phyloP scores from a whole-genome alignment of 306 rosid genomes.

The Corylus heterophylla region DNA sequence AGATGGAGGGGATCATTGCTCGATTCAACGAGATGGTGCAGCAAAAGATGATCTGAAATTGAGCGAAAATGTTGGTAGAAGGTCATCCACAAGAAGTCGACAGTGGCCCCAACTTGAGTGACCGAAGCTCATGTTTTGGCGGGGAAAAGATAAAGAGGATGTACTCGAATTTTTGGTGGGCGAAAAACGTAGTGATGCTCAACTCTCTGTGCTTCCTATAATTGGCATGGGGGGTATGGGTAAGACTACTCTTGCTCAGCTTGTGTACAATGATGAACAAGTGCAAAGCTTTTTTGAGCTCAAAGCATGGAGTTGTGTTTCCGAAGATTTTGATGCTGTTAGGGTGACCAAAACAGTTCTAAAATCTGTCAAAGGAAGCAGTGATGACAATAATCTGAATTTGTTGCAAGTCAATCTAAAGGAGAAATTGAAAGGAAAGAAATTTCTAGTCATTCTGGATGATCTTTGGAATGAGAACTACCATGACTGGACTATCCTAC shows the following conservation, averaged over 20 bases:
- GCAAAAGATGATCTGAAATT: neutral
- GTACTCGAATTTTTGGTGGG: neutral
- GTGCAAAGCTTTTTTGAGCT: neutral
- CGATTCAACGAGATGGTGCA: too few relatives aligned
- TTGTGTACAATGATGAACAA: neutral
- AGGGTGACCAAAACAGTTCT: neutral
- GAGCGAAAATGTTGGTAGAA: neutral
- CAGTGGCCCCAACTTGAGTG: neutral
- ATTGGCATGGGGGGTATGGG: slow-evolving; percentile 5
- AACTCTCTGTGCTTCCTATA: neutral
- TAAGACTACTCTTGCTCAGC: neutral
- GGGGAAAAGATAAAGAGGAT: neutral
- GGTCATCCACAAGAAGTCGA: too few relatives aligned
- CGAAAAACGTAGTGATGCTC: neutral
- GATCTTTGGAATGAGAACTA: slow-evolving; percentile 6
- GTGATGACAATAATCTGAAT: neutral
- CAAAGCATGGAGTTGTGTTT: neutral
- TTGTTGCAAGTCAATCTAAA: neutral
- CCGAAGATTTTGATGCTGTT: neutral
- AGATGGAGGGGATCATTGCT: neutral
- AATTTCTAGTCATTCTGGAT: neutral
- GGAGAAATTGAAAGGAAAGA: neutral
- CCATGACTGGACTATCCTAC: slow-evolving; percentile 1
- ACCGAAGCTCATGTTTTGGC: neutral
- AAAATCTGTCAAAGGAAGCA: too few relatives aligned